Percentiles rank a stretch among this genome's conserved stretches.
phyloP scores from a whole-genome alignment of 2,329 filamentous ascomycete genomes.

The Hymenoscyphus linearis region DNA sequence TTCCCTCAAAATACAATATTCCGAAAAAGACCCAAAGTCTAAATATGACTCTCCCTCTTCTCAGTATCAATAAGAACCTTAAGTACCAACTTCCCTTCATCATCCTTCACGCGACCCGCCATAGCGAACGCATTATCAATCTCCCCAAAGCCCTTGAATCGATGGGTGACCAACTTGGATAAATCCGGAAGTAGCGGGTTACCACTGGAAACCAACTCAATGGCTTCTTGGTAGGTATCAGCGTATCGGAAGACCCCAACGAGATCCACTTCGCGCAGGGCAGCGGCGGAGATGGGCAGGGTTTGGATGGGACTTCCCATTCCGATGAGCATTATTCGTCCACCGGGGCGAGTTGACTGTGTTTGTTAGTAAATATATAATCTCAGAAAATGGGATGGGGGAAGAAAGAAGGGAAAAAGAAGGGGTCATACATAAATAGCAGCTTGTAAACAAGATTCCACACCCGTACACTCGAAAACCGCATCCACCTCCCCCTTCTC shows the following conservation, averaged over 20 bases:
- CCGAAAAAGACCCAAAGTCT: background rate
- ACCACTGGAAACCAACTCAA: slow-evolving; percentile 76
- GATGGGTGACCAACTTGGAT: slow-evolving; percentile 77
- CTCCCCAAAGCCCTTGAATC: slow-evolving; percentile 71
- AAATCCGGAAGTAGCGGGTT: slow-evolving; percentile 61
- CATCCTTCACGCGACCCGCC: slow-evolving; percentile 55
- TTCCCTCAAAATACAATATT: background rate
- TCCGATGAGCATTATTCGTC: slow-evolving; percentile 68
- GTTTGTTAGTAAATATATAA: slow-evolving; percentile 9
- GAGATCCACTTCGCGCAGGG: slow-evolving; percentile 71
- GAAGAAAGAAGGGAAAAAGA: slow-evolving; percentile 59
- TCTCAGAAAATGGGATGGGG: background rate
- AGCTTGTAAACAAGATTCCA: slow-evolving; percentile 51
- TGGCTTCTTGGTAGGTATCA: slow-evolving; percentile 90
- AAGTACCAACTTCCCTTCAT: slow-evolving; percentile 30
- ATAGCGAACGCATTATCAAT: slow-evolving; percentile 85
- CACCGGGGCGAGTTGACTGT: slow-evolving; percentile 58
- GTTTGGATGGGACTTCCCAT: slow-evolving; percentile 76
- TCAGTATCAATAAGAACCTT: slow-evolving; percentile 31
- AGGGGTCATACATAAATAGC: slow-evolving; percentile 48
- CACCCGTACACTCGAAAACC: slow-evolving; percentile 57
- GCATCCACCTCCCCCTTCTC: slow-evolving; percentile 53
- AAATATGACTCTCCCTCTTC: background rate
- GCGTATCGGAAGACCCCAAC: slow-evolving; percentile 72
- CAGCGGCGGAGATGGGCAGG: slow-evolving; percentile 65